Evolutionary conservation across 805 yeast species (phyloP), one percentile per base, ranked within the genome.

Genomic region (Torulaspora maleeae): DNA sequence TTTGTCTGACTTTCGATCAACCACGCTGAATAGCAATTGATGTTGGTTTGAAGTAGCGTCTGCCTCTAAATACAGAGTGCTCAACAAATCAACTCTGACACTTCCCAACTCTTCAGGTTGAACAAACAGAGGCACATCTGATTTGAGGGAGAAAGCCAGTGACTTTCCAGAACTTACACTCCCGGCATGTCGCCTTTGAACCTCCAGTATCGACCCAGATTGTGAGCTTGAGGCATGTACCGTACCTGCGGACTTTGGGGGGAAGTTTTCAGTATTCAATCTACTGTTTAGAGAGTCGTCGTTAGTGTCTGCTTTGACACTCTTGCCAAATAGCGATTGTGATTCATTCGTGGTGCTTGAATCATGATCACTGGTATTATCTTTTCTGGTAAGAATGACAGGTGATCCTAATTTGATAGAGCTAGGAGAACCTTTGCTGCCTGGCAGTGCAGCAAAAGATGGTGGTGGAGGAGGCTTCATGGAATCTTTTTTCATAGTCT

Each of bases 91-190:
- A 3, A 82, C 69, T 29, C 64, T 62, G 13, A 81, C 70, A 0
- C 82, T 76, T 13, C 70, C 68, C 47, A 80, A 70, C 19, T 80
- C 83, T 15, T 70, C 73, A 0, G 86, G 86, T 53, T 79, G 77
- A 12, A 81, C 74, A 53, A 80, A 78, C 27, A 81, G 62, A 1
- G 75, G 68, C 6, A 71, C 68, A 34, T 76, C 79, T 3, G 70
- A 58, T 8, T 24, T 35, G 7, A 47, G 17, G 34, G 50, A 42
- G 22, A 37, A 25, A 7, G 45, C 40, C 3, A 40, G 16, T 3
- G 59, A 54, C 34, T 43, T 44, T 3, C 25, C 44, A 1, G 57
- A 50, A 20, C 49, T 44, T 1, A 40, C 20, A 17, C 56, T 52
- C 16, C 38, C 41, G 4, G 42, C 42, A 38, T 49, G 53, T 6